Percentiles rank a stretch among this genome's conserved stretches.
Evolutionary conservation across 2,329 filamentous ascomycete genomes (phyloP).

Genomic region (Mariannaea elegans): DNA sequence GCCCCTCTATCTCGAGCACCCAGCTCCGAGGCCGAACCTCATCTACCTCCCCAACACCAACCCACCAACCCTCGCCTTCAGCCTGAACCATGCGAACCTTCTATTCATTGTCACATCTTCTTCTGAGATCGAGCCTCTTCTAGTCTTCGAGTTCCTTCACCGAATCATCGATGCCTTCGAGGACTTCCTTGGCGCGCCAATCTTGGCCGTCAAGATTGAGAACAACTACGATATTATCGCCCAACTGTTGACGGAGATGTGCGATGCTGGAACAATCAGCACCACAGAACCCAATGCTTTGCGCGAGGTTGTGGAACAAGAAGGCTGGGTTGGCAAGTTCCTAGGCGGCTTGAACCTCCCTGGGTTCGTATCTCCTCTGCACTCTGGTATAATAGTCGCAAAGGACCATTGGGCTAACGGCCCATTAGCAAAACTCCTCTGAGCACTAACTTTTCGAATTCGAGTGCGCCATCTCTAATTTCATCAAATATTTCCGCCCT

Average conservation of each 20-base stretch:
- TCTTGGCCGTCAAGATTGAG: conserved; percentile 88
- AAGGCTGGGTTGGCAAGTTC: conserved; percentile 88
- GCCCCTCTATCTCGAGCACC: conserved; percentile 86
- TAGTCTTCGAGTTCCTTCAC: conserved; percentile 94
- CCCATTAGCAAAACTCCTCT: conserved; percentile 52
- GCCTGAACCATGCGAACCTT: conserved; percentile 84
- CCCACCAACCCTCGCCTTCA: conserved; percentile 89
- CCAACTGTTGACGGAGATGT: conserved; percentile 94
- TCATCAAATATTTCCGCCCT: conserved; percentile 64
- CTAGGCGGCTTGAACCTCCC: conserved; percentile 88
- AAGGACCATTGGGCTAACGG: conserved; percentile 27
- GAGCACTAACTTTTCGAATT: conserved; percentile 48
- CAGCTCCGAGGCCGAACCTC: conserved; percentile 82
- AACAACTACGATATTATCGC: conserved; percentile 92
- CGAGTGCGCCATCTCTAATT: conserved; percentile 51
- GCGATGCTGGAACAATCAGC: conserved; percentile 87
- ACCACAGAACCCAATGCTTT: conserved; percentile 95
- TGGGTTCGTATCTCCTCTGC: conserved; percentile 57
- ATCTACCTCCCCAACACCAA: conserved; percentile 84
- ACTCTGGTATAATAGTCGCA: not conserved
- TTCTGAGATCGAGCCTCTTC: conserved; percentile 85
- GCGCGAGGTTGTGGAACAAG: conserved; percentile 89
- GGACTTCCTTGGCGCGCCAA: conserved; percentile 89
- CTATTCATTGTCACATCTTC: conserved; percentile 88
- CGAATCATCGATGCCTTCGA: conserved; percentile 91